phyloP scores from a whole-genome alignment of 495 filamentous ascomycete genomes.

The Usnea hakonensis region DNA sequence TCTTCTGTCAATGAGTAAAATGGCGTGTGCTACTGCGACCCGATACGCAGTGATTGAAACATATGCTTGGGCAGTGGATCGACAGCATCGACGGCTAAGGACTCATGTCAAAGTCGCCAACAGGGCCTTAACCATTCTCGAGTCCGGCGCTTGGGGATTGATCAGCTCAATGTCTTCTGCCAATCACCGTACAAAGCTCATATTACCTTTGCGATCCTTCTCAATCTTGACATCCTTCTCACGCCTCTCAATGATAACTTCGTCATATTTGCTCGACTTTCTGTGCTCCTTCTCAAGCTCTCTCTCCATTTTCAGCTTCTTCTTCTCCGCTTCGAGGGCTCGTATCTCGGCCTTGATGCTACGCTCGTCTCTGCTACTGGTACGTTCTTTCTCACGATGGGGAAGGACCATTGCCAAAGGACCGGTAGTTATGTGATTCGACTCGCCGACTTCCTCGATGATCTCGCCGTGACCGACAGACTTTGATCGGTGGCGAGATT shows the following conservation, averaged over 20 bases:
- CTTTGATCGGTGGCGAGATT: constrained; percentile 30
- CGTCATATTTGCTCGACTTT: constrained; percentile 46
- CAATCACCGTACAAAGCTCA: constrained; percentile 45
- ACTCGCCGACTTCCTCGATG: constrained; percentile 39
- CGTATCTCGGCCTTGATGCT: constrained; percentile 54
- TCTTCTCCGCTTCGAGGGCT: constrained; percentile 45
- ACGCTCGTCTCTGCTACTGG: constrained; percentile 35
- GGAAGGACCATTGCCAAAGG: constrained; percentile 50
- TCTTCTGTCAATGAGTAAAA: neutral
- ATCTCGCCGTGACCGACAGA: constrained; percentile 29
- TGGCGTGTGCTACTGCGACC: neutral
- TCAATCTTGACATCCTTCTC: constrained; percentile 57
- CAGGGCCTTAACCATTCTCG: constrained; percentile 63
- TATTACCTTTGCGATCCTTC: constrained; percentile 82
- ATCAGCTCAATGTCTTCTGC: constrained; percentile 23
- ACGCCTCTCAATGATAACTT: constrained; percentile 41
- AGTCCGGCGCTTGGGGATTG: constrained; percentile 44
- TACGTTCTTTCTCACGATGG: constrained; percentile 28
- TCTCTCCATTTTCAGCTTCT: constrained; percentile 37
- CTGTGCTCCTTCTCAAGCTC: constrained; percentile 32
- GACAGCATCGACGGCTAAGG: neutral
- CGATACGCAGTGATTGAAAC: neutral
- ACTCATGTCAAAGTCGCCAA: constrained; percentile 65
- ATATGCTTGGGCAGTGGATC: neutral
- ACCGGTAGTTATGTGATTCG: constrained; percentile 42